These are phyloP conservation scores for Pleomassaria siparia DNA, from an alignment of 2,329 filamentous ascomycete species.

Conservation along the genomic window DNA sequence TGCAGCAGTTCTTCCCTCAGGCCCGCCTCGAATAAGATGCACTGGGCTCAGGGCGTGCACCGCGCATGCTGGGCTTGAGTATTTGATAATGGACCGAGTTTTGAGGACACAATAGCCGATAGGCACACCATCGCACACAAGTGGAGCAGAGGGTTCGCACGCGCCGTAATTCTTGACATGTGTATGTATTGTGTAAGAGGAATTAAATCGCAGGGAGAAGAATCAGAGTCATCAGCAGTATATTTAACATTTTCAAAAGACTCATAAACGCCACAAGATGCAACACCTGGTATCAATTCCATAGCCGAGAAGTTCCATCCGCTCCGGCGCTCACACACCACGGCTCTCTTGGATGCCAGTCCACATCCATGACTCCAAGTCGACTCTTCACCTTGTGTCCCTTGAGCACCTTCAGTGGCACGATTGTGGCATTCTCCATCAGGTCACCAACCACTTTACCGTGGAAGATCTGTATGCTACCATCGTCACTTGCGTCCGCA, in stretches of 20 bases:
- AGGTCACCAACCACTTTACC: slow-evolving; percentile 92
- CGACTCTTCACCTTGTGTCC: slow-evolving; percentile 86
- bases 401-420: slow-evolving; percentile 89
- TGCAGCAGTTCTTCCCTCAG: neutral
- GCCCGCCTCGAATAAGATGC: slow-evolving; percentile 12
- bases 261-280: slow-evolving; percentile 3
- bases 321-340: slow-evolving; percentile 95
- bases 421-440: slow-evolving; percentile 95
- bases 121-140: neutral
- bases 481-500: slow-evolving; percentile 93
- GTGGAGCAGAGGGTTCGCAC: neutral
- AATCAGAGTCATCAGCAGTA: no score
- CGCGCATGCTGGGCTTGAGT: slow-evolving; percentile 5
- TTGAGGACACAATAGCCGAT: slow-evolving; percentile 3
- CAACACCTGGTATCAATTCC: slow-evolving; percentile 54
- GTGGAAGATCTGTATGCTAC: slow-evolving; percentile 93
- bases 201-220: no score
- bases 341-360: slow-evolving; percentile 93
- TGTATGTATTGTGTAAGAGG: neutral
- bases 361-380: slow-evolving; percentile 87
- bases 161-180: neutral
- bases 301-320: slow-evolving; percentile 88
- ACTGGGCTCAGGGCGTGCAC: slow-evolving; percentile 7
- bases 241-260: neutral
- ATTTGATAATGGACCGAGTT: slow-evolving; percentile 7